Evolutionary conservation across 1,139 yeast species (phyloP).

Genomic region (Zygoascus meyerae): DNA sequence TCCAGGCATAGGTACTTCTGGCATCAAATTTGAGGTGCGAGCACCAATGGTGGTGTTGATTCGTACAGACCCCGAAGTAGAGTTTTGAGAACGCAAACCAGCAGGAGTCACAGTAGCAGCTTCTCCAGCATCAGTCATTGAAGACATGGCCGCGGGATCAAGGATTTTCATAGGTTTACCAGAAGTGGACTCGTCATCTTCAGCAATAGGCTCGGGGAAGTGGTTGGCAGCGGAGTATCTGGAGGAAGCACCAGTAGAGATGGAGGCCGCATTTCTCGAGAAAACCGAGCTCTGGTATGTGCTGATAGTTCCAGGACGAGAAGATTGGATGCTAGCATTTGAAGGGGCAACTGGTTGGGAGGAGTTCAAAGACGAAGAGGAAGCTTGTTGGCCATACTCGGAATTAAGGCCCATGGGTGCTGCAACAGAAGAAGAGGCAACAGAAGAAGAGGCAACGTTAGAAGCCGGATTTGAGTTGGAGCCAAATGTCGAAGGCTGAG

Average conservation of each 20-base stretch:
- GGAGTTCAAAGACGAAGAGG: no score
- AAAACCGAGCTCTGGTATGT: conserved; percentile 24
- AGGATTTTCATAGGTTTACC: conserved; percentile 24
- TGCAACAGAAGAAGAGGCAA: background rate
- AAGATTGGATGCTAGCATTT: conserved; percentile 15
- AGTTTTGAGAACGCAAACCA: no score
- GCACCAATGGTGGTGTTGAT: conserved; percentile 7
- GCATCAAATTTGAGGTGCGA: conserved; percentile 3
- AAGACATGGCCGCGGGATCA: conserved; percentile 21
- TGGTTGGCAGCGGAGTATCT: conserved; percentile 1
- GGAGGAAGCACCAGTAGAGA: conserved; percentile 17
- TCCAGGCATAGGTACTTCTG: conserved; percentile 10
- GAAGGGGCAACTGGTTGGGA: conserved; percentile 6
- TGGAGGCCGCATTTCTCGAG: conserved; percentile 21
- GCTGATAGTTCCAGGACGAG: conserved; percentile 19
- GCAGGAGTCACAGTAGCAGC: background rate
- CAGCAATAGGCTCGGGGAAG: conserved; percentile 7
- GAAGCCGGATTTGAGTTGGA: background rate
- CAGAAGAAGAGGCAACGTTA: background rate
- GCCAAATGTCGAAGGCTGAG: background rate
- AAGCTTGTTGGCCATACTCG: background rate
- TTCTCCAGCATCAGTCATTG: conserved; percentile 12
- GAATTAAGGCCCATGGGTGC: background rate
- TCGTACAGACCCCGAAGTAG: background rate
- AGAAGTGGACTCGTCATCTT: conserved; percentile 13